These are phyloP conservation scores for Fusarium coffeatum DNA, from an alignment of 2,329 filamentous ascomycete genomes.

Conservation along the genomic window DNA sequence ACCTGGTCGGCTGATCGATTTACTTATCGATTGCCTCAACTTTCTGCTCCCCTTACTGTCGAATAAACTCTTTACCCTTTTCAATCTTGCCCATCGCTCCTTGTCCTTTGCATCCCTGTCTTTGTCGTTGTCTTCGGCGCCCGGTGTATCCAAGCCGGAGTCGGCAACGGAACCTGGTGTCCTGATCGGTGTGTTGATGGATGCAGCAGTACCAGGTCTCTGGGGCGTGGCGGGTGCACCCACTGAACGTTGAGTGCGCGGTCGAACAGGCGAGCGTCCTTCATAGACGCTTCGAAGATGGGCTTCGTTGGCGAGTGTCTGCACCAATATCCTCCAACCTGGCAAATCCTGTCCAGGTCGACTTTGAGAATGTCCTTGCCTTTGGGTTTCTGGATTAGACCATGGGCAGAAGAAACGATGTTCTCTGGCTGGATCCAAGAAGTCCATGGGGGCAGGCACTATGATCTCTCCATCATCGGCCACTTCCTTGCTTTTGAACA, in stretches of 20 bases:
- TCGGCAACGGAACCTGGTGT: constrained; percentile 16
- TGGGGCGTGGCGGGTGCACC: constrained; percentile 41
- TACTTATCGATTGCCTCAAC: constrained; percentile 54
- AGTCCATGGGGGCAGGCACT: constrained; percentile 70
- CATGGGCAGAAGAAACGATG: constrained; percentile 89
- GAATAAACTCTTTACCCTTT: constrained; percentile 77
- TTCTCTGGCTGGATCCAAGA: constrained; percentile 75
- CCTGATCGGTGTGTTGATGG: constrained; percentile 32
- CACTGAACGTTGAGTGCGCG: constrained; percentile 23
- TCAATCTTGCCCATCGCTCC: constrained; percentile 77
- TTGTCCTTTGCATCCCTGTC: constrained; percentile 71
- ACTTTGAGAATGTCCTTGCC: constrained; percentile 50
- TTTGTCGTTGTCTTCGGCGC: constrained; percentile 56
- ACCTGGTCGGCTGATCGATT: constrained; percentile 56
- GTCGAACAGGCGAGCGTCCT: constrained; percentile 42
- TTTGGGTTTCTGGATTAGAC: constrained; percentile 74
- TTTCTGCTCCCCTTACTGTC: constrained; percentile 72
- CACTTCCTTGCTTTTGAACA: constrained; percentile 83
- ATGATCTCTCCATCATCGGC: constrained; percentile 64
- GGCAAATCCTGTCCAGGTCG: constrained; percentile 55
- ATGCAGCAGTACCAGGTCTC: constrained; percentile 31
- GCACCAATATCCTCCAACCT: constrained; percentile 66
- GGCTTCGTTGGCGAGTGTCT: constrained; percentile 69
- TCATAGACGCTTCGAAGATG: constrained; percentile 59
- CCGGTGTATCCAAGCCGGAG: constrained; percentile 10